Evolutionary conservation across 768 basidiomycete genomes (phyloP).

Genomic region (Tulasnella sp.): DNA sequence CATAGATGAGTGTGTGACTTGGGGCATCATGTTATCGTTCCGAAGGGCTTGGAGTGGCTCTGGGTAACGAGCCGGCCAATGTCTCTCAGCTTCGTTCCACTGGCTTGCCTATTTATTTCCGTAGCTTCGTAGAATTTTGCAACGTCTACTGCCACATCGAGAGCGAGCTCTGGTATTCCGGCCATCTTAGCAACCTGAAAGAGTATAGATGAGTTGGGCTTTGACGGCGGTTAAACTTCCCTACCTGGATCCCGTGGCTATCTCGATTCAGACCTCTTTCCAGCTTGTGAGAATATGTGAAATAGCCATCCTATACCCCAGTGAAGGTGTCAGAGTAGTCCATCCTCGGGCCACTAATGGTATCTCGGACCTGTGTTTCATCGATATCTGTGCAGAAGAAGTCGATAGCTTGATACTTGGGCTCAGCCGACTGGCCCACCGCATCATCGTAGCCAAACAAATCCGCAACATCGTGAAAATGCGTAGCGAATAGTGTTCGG

Average conservation of each 20-base stretch:
- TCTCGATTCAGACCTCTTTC: slow-evolving; percentile 81
- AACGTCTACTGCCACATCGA: slow-evolving; percentile 49
- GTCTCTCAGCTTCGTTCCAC: not conserved
- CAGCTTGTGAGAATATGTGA: slow-evolving; percentile 79
- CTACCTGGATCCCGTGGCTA: slow-evolving; percentile 84
- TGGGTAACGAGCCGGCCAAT: not conserved
- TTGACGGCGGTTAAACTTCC: no score
- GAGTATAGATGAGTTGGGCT: not conserved
- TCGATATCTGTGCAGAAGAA: slow-evolving; percentile 91
- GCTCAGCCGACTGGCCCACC: slow-evolving; percentile 36
- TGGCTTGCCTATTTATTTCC: not conserved
- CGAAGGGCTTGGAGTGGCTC: not conserved
- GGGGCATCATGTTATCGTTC: not conserved
- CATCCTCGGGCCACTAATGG: not conserved
- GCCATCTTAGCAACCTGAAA: slow-evolving; percentile 62
- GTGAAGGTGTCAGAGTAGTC: not conserved
- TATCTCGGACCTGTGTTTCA: slow-evolving; percentile 60
- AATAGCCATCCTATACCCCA: slow-evolving; percentile 49
- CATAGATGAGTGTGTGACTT: not conserved
- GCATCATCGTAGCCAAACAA: slow-evolving; percentile 63
- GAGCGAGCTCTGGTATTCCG: slow-evolving; percentile 64
- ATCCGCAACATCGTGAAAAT: slow-evolving; percentile 90
- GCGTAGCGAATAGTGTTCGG: slow-evolving; percentile 91
- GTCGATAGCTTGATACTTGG: slow-evolving; percentile 54
- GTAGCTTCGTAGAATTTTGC: not conserved